Evolutionary conservation across 2,329 filamentous ascomycete species (phyloP).

Genomic region (Blastomyces gilchristii): DNA sequence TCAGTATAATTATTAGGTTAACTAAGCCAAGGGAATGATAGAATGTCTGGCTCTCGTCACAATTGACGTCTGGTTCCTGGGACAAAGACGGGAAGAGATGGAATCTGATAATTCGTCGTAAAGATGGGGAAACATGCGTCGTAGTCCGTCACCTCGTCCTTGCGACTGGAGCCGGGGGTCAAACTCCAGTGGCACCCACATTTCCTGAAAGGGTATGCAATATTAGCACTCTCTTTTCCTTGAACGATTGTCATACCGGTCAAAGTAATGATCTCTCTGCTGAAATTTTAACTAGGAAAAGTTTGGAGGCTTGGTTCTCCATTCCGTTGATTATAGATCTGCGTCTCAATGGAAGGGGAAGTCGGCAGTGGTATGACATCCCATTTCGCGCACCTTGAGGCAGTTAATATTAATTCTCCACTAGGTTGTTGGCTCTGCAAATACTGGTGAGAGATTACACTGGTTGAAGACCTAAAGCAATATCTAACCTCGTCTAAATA

Average conservation of each 20-base stretch:
- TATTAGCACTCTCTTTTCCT: neutral
- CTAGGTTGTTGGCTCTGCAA: conserved; percentile 37
- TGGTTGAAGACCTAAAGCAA: neutral
- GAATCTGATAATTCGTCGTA: conserved; percentile 27
- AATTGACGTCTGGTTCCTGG: conserved; percentile 31
- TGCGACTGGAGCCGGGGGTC: conserved; percentile 24
- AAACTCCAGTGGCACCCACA: conserved; percentile 22
- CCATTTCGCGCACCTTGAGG: neutral
- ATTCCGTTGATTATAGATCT: conserved; percentile 29
- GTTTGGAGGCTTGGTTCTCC: conserved; percentile 31
- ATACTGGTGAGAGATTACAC: conserved; percentile 27
- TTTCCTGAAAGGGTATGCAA: conserved; percentile 12
- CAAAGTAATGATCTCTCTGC: neutral
- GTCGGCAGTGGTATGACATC: conserved; percentile 26
- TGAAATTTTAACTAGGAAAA: conserved; percentile 16
- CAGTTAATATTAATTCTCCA: neutral
- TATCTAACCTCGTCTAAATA: conserved; percentile 4
- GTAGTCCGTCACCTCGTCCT: conserved; percentile 24
- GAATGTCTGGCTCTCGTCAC: conserved; percentile 32
- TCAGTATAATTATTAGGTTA: neutral
- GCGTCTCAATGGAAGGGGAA: conserved; percentile 31
- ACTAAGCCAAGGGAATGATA: conserved; percentile 10
- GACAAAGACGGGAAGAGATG: conserved; percentile 29
- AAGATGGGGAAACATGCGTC: conserved; percentile 17
- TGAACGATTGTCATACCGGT: neutral